phyloP scores from a whole-genome alignment of 352 stramenopile genomes.

The Hyaloperonospora brassicae region DNA sequence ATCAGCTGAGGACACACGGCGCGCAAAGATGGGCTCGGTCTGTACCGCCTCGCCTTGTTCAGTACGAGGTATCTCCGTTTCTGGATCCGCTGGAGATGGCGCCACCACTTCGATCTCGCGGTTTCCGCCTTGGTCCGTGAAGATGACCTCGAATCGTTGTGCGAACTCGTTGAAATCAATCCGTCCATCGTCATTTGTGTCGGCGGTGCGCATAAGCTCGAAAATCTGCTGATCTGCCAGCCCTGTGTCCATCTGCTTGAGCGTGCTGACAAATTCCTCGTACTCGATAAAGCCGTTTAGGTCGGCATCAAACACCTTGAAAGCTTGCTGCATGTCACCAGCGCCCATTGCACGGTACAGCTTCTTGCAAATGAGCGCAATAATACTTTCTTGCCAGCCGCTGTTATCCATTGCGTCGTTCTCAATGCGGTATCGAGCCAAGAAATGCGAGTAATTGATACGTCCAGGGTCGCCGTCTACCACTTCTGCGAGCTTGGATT shows the following conservation, averaged over 20 bases:
- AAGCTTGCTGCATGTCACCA: constrained; percentile 82
- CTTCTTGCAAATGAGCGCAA: constrained; percentile 88
- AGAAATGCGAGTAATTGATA: constrained; percentile 92
- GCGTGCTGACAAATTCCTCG: constrained; percentile 86
- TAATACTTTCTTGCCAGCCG: constrained; percentile 88
- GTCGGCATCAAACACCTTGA: constrained; percentile 88
- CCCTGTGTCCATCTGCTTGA: constrained; percentile 89
- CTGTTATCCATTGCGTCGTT: constrained; percentile 80
- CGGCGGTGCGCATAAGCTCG: constrained; percentile 88
- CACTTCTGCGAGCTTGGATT: constrained; percentile 78
- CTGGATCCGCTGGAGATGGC: constrained; percentile 1
- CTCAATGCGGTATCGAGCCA: constrained; percentile 90
- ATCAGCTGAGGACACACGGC: constrained; percentile 51
- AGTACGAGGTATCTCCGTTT: neutral
- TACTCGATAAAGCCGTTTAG: constrained; percentile 89
- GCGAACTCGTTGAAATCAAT: constrained; percentile 90
- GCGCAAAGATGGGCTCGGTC: constrained; percentile 30
- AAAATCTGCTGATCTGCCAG: constrained; percentile 89
- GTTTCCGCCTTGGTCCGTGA: constrained; percentile 59
- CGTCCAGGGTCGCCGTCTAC: constrained; percentile 59
- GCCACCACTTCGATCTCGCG: constrained; percentile 8
- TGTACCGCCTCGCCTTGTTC: constrained; percentile 13
- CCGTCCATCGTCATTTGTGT: constrained; percentile 88
- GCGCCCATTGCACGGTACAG: constrained; percentile 88
- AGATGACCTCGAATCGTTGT: constrained; percentile 88